phyloP scores from a whole-genome alignment of 768 basidiomycete species.

The Crassisporium funariophilum region DNA sequence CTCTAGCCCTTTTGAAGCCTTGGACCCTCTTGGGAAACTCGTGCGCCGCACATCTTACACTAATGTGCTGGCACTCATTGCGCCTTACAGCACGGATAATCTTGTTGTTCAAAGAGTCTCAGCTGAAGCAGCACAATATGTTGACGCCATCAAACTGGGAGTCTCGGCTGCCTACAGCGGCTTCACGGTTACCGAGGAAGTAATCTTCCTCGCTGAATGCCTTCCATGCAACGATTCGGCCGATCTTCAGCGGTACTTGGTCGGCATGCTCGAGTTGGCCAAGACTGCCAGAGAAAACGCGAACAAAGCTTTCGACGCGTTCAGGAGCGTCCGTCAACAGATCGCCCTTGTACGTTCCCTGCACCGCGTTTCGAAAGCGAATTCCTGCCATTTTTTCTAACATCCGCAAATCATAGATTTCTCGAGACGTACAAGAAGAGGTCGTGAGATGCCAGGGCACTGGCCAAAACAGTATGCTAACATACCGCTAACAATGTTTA shows the following conservation, averaged over 20 bases:
- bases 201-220: conserved; percentile 9
- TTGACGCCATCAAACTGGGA: conserved; percentile 9
- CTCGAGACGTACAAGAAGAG: not conserved
- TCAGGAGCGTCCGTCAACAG: conserved; percentile 12
- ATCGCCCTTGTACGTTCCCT: conserved; percentile 4
- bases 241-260: conserved; percentile 10
- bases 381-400: too few species aligned
- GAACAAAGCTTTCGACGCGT: conserved; percentile 6
- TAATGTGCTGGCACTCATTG: not conserved
- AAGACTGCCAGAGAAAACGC: conserved; percentile 10
- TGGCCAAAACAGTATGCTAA: too few species aligned
- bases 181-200: conserved; percentile 17
- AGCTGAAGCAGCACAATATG: conserved; percentile 6
- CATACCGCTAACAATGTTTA: too few species aligned
- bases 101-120: conserved; percentile 5
- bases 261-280: conserved; percentile 14
- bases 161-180: conserved; percentile 14
- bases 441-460: too few species aligned
- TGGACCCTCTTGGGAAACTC: conserved; percentile 8
- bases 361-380: not conserved
- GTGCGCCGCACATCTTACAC: not conserved
- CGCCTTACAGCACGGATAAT: not conserved
- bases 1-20: conserved; percentile 6
- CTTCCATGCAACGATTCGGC: conserved; percentile 11
- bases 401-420: not conserved